A percentile compares a stretch with the other conserved stretches of the same genome.
Evolutionary conservation across 306 rosid species (phyloP).

Genomic region (Mimosa pudica): DNA sequence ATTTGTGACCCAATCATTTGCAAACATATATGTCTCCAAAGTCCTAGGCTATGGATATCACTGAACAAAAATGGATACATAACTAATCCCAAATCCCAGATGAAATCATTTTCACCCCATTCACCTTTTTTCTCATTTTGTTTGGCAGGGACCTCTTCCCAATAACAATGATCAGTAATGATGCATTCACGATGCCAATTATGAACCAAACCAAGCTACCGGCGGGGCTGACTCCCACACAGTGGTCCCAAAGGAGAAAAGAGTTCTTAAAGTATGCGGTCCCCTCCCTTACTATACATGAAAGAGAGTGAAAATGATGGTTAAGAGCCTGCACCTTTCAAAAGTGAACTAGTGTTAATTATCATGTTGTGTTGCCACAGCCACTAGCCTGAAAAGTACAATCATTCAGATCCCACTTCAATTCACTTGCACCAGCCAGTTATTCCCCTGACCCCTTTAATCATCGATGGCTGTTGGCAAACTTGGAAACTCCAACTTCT

Average conservation of each 20-base stretch:
- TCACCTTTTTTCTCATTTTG: not conserved
- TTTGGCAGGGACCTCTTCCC: not conserved
- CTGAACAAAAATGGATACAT: not conserved
- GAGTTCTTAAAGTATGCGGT: slow-evolving; percentile 43
- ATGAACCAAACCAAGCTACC: slow-evolving; percentile 25
- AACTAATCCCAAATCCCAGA: not conserved
- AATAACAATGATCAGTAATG: slow-evolving; percentile 36
- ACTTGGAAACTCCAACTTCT: slow-evolving; percentile 42
- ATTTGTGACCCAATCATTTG: slow-evolving; percentile 11
- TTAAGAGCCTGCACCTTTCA: slow-evolving; percentile 35
- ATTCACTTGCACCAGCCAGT: slow-evolving; percentile 48
- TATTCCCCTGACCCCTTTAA: slow-evolving; percentile 37
- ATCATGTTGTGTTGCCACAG: slow-evolving; percentile 44
- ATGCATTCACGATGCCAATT: slow-evolving; percentile 41
- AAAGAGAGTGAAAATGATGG: slow-evolving; percentile 34
- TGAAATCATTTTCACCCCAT: not conserved
- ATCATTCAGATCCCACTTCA: slow-evolving; percentile 38
- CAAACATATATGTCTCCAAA: not conserved
- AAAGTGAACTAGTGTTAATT: slow-evolving; percentile 33
- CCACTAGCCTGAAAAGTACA: slow-evolving; percentile 34
- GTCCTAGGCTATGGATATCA: slow-evolving; percentile 12
- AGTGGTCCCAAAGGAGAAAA: slow-evolving; percentile 37
- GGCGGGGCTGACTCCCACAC: not conserved
- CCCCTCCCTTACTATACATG: slow-evolving; percentile 44
- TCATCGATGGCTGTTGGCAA: slow-evolving; percentile 54